Evolutionary conservation across 164 flowering plant genomes (phyloP).

Genomic region (Chloranthus sessilifolius): DNA sequence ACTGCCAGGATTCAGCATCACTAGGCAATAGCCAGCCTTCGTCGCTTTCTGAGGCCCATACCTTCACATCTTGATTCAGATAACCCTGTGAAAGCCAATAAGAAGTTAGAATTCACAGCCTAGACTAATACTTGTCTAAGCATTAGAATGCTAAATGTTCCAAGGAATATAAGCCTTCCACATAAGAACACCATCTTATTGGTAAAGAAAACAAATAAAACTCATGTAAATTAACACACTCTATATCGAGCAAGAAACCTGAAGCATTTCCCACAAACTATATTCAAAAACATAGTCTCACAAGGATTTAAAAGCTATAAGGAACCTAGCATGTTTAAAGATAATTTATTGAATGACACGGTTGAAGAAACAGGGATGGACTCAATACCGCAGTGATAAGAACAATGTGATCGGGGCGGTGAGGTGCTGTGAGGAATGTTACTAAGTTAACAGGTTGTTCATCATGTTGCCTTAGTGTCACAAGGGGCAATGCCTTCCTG

Average conservation of each 20-base stretch:
- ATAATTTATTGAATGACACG: too few relatives aligned
- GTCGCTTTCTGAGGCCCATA: conserved; percentile 83
- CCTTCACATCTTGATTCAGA: conserved; percentile 69
- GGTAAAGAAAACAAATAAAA: too few relatives aligned
- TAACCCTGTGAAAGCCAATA: conserved; percentile 52
- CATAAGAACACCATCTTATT: too few relatives aligned
- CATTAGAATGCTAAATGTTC: too few relatives aligned
- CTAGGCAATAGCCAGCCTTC: conserved; percentile 93
- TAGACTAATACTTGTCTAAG: too few relatives aligned
- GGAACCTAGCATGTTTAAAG: too few relatives aligned
- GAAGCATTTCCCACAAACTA: too few relatives aligned
- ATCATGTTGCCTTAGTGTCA: conserved; percentile 76
- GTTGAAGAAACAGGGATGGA: background rate
- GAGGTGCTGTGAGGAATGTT: conserved; percentile 68
- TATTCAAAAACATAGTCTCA: too few relatives aligned
- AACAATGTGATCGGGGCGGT: conserved; percentile 80
- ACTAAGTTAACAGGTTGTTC: conserved; percentile 84
- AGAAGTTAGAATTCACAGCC: background rate
- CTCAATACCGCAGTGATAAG: conserved; percentile 74
- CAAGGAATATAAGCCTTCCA: too few relatives aligned
- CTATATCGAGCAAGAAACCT: too few relatives aligned
- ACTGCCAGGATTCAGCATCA: conserved; percentile 83
- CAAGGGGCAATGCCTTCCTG: conserved; percentile 63
- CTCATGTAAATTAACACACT: too few relatives aligned
- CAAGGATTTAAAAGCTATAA: too few relatives aligned